phyloP scores from a whole-genome alignment of 139 green algal genomes.

The Auxenochlorella pyrenoidosa region DNA sequence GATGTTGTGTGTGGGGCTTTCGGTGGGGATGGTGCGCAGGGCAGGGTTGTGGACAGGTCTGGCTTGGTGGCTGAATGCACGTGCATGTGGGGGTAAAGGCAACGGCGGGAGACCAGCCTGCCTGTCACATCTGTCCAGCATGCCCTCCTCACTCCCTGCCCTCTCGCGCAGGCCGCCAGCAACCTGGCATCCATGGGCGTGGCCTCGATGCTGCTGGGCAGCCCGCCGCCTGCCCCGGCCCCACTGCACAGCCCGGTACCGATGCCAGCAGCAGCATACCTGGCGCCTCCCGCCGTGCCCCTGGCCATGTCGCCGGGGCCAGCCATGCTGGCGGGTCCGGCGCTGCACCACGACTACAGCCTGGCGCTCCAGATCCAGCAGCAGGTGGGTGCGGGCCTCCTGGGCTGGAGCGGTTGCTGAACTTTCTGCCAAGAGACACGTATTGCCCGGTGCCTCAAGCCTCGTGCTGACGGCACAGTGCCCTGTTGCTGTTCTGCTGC shows the following conservation, averaged over 20 bases:
- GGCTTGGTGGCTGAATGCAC: background rate
- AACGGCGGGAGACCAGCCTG: background rate
- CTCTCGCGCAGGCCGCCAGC: constrained; percentile 5
- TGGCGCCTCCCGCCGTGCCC: background rate
- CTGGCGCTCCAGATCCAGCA: background rate
- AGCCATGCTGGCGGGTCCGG: background rate
- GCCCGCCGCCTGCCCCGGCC: background rate
- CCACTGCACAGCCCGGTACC: constrained; percentile 13
- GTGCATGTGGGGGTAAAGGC: background rate
- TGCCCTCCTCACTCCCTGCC: background rate
- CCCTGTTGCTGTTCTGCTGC: background rate
- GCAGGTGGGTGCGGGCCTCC: no score
- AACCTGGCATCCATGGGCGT: constrained; percentile 28
- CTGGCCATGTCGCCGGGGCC: background rate
- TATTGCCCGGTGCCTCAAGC: no score
- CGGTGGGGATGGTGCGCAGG: no score
- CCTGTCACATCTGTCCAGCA: background rate
- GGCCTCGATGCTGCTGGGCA: constrained; percentile 31
- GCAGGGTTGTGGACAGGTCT: no score
- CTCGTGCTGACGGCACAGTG: no score
- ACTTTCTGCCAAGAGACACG: no score
- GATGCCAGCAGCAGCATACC: background rate
- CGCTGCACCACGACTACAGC: background rate
- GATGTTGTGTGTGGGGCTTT: no score
- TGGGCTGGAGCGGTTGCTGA: no score